Percentiles rank a stretch among this genome's conserved stretches.
phyloP scores from a whole-genome alignment of 768 basidiomycete species.

The Boletellus sp. region DNA sequence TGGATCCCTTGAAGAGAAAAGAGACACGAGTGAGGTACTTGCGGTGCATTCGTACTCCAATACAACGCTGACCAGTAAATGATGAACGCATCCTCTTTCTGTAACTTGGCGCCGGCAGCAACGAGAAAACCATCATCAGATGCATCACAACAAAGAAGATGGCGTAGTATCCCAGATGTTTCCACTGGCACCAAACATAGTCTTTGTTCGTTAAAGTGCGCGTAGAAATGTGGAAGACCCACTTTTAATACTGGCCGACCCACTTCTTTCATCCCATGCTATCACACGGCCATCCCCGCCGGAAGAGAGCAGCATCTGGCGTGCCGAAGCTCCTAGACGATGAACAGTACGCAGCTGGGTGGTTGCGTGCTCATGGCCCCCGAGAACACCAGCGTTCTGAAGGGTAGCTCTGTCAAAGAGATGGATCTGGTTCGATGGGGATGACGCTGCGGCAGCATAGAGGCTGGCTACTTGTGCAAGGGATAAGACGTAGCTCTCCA shows the following conservation, averaged over 20 bases:
- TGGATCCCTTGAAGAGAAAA: slow-evolving; percentile 61
- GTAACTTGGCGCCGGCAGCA: slow-evolving; percentile 79
- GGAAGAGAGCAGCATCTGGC: slow-evolving; percentile 54
- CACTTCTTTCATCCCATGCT: slow-evolving; percentile 70
- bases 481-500: slow-evolving; percentile 57
- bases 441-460: slow-evolving; percentile 61
- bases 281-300: slow-evolving; percentile 71
- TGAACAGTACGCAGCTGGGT: slow-evolving; percentile 50
- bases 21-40: not conserved
- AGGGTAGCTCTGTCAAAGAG: slow-evolving; percentile 61
- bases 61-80: slow-evolving; percentile 65
- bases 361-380: slow-evolving; percentile 56
- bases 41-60: not conserved
- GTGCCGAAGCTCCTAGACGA: slow-evolving; percentile 38
- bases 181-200: slow-evolving; percentile 40
- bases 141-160: slow-evolving; percentile 65
- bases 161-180: slow-evolving; percentile 38
- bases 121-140: slow-evolving; percentile 68
- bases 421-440: slow-evolving; percentile 60
- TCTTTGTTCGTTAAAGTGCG: slow-evolving; percentile 37
- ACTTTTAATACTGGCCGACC: slow-evolving; percentile 56
- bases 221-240: slow-evolving; percentile 26
- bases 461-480: slow-evolving; percentile 48
- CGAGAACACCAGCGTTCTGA: slow-evolving; percentile 41
- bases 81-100: slow-evolving; percentile 77